phyloP scores from a whole-genome alignment of 73 alveolate species.

The Halteria grandinella region DNA sequence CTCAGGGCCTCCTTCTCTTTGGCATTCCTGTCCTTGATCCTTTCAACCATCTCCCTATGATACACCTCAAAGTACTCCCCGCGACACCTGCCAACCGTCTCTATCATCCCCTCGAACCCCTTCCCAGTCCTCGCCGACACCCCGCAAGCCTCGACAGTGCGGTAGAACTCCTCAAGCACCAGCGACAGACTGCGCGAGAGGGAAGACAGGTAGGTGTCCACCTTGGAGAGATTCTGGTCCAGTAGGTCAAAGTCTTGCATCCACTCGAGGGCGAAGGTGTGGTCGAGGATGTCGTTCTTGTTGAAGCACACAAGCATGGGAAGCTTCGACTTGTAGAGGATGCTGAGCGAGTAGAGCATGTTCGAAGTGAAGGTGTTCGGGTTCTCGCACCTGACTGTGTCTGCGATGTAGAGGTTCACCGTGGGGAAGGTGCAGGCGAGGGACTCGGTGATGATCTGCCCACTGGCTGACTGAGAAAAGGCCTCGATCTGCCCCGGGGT shows the following conservation, averaged over 20 bases:
- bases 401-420: constrained; percentile 88
- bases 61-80: constrained; percentile 72
- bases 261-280: constrained; percentile 77
- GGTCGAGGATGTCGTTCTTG: constrained; percentile 84
- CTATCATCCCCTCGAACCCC: constrained; percentile 79
- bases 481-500: constrained; percentile 98
- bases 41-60: too few species aligned
- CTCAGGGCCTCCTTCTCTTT: too few species aligned
- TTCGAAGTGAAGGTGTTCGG: constrained; percentile 97
- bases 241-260: constrained; percentile 78
- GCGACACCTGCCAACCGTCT: constrained; percentile 38
- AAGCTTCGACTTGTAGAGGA: constrained; percentile 90
- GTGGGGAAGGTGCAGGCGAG: constrained; percentile 92
- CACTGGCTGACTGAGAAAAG: constrained; percentile 96
- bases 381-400: constrained; percentile 91
- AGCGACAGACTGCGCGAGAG: constrained; percentile 80
- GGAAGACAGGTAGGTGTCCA: constrained; percentile 74
- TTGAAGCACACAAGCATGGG: constrained; percentile 93
- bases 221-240: constrained; percentile 66
- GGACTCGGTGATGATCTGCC: constrained; percentile 91
- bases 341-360: constrained; percentile 92
- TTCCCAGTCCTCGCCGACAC: constrained; percentile 81
- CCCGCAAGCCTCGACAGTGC: constrained; percentile 73
- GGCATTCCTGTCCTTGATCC: too few species aligned
- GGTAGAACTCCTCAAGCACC: constrained; percentile 89